These are phyloP conservation scores for Linderniella brevidens DNA, from an alignment of 257 asterid species.

Conservation along the genomic window DNA sequence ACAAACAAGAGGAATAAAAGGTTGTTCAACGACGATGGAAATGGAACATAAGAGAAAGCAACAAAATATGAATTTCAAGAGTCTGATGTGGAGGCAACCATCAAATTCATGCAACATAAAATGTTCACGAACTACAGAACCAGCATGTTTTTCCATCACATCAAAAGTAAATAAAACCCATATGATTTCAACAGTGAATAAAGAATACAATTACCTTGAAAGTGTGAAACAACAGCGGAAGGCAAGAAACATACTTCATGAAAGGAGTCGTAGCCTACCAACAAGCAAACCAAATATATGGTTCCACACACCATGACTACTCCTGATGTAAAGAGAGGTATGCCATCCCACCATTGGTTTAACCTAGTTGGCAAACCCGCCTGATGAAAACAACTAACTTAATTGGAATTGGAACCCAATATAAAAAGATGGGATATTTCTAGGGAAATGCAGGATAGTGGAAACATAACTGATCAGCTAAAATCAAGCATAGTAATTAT, in stretches of 20 bases:
- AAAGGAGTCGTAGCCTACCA: slow-evolving; percentile 86
- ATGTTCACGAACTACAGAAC: neutral
- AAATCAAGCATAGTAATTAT: too few species aligned
- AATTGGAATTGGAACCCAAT: slow-evolving; percentile 6
- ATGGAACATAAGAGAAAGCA: neutral
- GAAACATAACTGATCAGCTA: too few species aligned
- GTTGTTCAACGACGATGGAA: neutral
- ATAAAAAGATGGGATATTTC: neutral
- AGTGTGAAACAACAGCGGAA: slow-evolving; percentile 59
- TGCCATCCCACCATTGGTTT: slow-evolving; percentile 92
- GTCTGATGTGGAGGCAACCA: too few species aligned
- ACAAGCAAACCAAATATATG: slow-evolving; percentile 68
- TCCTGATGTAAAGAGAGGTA: slow-evolving; percentile 69
- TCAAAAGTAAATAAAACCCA: neutral
- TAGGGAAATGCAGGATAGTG: too few species aligned
- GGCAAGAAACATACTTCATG: slow-evolving; percentile 90
- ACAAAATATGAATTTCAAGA: neutral
- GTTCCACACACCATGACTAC: slow-evolving; percentile 58
- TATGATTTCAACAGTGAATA: neutral
- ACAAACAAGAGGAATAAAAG: slow-evolving; percentile 7
- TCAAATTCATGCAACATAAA: too few species aligned
- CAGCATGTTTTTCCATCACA: neutral
- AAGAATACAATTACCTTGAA: slow-evolving; percentile 45
- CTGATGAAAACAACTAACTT: slow-evolving; percentile 21
- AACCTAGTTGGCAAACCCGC: slow-evolving; percentile 75